phyloP scores from a whole-genome alignment of 2,329 filamentous ascomycete genomes.

The Talaromyces sp. region DNA sequence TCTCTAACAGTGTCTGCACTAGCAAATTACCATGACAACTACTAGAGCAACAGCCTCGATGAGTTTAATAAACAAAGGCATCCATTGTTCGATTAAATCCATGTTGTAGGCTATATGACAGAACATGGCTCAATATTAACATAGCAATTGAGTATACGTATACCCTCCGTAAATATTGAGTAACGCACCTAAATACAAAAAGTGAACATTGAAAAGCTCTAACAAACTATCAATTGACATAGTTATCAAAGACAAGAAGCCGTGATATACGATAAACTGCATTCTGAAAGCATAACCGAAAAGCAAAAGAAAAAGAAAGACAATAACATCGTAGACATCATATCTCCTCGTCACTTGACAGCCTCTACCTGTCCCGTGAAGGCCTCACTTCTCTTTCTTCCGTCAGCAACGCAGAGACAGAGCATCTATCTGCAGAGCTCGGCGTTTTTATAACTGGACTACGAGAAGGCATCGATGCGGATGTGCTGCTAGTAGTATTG shows the following conservation, averaged over 20 bases:
- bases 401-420: constrained; percentile 19
- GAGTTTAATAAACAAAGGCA: too few relatives aligned
- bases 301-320: background rate
- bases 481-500: constrained; percentile 6
- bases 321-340: background rate
- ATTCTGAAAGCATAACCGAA: background rate
- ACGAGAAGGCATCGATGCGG: background rate
- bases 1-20: background rate
- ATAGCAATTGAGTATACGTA: too few relatives aligned
- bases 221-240: too few relatives aligned
- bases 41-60: too few relatives aligned
- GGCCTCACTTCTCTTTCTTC: constrained; percentile 16
- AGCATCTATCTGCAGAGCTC: constrained; percentile 18
- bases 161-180: too few relatives aligned
- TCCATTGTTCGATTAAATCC: too few relatives aligned
- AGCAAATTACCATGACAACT: background rate
- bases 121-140: too few relatives aligned
- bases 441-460: background rate
- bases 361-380: background rate
- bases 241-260: too few relatives aligned
- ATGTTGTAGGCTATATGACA: too few relatives aligned
- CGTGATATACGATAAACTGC: too few relatives aligned
- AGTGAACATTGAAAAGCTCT: too few relatives aligned
- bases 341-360: background rate
- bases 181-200: too few relatives aligned